phyloP scores from a whole-genome alignment of 805 yeast genomes.

The Candida suzukii region DNA sequence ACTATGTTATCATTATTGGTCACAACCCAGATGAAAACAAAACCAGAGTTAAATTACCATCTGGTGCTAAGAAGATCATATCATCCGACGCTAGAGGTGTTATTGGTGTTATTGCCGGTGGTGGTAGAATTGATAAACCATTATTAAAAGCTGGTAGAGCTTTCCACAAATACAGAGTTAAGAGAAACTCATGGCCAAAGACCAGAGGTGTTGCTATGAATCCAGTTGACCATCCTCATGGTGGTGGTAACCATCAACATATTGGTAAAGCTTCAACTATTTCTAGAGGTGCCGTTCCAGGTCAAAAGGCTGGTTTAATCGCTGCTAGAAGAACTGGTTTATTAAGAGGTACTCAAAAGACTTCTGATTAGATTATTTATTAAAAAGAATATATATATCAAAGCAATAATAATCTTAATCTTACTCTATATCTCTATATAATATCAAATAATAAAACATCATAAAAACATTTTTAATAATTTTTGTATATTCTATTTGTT shows the following conservation, averaged over 20 bases:
- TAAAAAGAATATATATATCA: background rate
- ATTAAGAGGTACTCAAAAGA: slow-evolving; percentile 81
- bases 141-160: slow-evolving; percentile 99
- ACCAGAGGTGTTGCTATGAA: slow-evolving; percentile 99
- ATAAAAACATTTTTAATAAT: too few relatives aligned
- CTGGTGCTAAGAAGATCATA: slow-evolving; percentile 97
- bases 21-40: slow-evolving; percentile 99
- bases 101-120: slow-evolving; percentile 99
- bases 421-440: background rate
- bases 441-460: background rate
- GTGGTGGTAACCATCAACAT: slow-evolving; percentile 99
- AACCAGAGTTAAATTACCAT: slow-evolving; percentile 98
- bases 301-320: slow-evolving; percentile 99
- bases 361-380: background rate
- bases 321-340: slow-evolving; percentile 99
- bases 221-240: slow-evolving; percentile 99
- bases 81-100: slow-evolving; percentile 98
- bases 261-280: slow-evolving; percentile 99
- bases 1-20: slow-evolving; percentile 97
- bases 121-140: slow-evolving; percentile 99
- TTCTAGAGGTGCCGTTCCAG: slow-evolving; percentile 98
- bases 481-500: too few relatives aligned
- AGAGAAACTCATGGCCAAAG: slow-evolving; percentile 99
- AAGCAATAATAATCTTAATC: background rate
- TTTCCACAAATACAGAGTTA: slow-evolving; percentile 98